These are phyloP conservation scores for Naematelia aurantialba DNA, from an alignment of 768 basidiomycete species.

Conservation along the genomic window DNA sequence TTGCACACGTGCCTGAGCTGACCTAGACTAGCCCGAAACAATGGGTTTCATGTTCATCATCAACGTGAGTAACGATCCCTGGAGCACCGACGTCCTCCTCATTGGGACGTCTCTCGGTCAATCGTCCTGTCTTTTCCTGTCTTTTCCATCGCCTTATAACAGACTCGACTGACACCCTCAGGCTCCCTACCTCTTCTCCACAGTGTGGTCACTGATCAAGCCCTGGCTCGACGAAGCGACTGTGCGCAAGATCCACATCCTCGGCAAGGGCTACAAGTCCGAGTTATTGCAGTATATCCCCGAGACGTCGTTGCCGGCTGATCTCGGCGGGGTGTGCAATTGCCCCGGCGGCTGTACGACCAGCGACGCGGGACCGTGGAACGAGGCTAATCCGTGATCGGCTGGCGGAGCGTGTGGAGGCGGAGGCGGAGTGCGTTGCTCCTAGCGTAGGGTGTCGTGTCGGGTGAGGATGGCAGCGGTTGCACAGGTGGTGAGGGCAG, in stretches of 20 bases:
- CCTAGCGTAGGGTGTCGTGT: neutral
- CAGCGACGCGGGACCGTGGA: constrained; percentile 92
- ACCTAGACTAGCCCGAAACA: constrained; percentile 46
- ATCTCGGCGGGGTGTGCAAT: constrained; percentile 76
- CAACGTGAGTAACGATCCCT: constrained; percentile 57
- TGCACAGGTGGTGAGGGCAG: too few species aligned
- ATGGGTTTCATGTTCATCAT: constrained; percentile 99
- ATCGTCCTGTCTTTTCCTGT: neutral
- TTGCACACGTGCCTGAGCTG: constrained; percentile 1
- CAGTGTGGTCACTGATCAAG: constrained; percentile 84
- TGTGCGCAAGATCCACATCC: constrained; percentile 86
- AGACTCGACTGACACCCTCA: constrained; percentile 12
- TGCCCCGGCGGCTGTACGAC: constrained; percentile 78
- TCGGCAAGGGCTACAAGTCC: constrained; percentile 71
- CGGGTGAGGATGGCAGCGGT: too few species aligned
- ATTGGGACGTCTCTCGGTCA: neutral
- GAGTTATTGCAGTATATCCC: constrained; percentile 77
- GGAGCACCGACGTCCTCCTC: neutral
- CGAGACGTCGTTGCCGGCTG: constrained; percentile 73
- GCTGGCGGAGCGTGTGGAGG: neutral
- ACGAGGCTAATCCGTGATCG: constrained; percentile 37
- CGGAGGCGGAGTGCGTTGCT: neutral
- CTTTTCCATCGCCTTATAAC: neutral
- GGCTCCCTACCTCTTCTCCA: constrained; percentile 81
- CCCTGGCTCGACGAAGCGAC: constrained; percentile 94